A percentile compares a stretch with the other conserved stretches of the same genome.
Conservation (phyloP, 192 early-diverging fungal species). For the Podochytrium sp. region DNA sequence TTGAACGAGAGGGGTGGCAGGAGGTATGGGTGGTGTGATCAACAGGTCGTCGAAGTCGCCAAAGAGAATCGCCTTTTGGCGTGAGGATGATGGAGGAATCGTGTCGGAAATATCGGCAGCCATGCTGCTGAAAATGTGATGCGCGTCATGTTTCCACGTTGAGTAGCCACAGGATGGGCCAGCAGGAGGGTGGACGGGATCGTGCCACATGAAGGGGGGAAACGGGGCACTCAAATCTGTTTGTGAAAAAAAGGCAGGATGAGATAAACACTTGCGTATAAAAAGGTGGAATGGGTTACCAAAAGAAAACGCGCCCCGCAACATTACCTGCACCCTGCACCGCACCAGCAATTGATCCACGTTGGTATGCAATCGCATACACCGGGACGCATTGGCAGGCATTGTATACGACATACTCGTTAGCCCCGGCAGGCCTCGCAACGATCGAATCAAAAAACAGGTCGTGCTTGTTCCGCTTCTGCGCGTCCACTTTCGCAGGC, state of each 20-base stretch:
- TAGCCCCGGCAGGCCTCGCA: neutral
- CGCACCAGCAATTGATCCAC: neutral
- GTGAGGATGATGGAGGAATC: neutral
- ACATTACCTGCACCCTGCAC: neutral
- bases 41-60: neutral
- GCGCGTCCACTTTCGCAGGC: slow-evolving; percentile 8
- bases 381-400: slow-evolving; percentile 7
- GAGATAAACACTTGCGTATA: too few relatives aligned
- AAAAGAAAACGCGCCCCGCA: too few relatives aligned
- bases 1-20: neutral
- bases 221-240: too few relatives aligned
- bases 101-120: neutral
- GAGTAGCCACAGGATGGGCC: neutral
- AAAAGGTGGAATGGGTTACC: too few relatives aligned
- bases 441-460: slow-evolving; percentile 24
- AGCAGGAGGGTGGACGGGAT: neutral
- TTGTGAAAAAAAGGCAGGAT: too few relatives aligned
- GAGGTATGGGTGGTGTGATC: neutral
- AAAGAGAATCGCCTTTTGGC: neutral
- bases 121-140: neutral
- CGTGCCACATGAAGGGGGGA: slow-evolving; percentile 4
- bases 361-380: slow-evolving; percentile 7
- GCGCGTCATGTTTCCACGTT: neutral
- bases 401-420: slow-evolving; percentile 23
- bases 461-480: slow-evolving; percentile 20